These are phyloP conservation scores for Alternaria brassicae DNA, from an alignment of 2,329 filamentous ascomycete genomes.

Conservation along the genomic window DNA sequence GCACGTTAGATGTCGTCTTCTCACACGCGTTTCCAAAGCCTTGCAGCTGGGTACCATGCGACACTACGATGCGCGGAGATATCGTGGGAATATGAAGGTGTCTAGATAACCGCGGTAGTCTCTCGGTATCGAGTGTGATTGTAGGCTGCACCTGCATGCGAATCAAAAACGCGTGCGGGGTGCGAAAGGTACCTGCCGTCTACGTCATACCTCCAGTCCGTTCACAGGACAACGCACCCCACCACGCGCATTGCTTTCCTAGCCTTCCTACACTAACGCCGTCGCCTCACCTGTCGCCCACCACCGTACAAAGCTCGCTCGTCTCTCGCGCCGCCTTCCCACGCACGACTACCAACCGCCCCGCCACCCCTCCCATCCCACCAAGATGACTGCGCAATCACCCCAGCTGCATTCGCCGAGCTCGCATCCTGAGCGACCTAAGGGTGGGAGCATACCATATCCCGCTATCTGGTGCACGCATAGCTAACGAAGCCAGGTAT, in stretches of 20 bases:
- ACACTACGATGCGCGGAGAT: neutral
- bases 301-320: neutral
- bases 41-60: neutral
- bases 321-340: neutral
- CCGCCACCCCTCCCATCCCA: conserved; percentile 14
- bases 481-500: conserved; percentile 70
- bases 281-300: conserved; percentile 3
- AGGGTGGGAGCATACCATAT: conserved; percentile 39
- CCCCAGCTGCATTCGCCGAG: conserved; percentile 45
- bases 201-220: conserved; percentile 12
- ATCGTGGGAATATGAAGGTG: neutral
- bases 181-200: conserved; percentile 9
- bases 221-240: conserved; percentile 17
- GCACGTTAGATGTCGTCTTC: neutral
- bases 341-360: conserved; percentile 11
- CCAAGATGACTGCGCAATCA: conserved; percentile 43
- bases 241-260: conserved; percentile 11
- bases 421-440: conserved; percentile 54
- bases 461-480: conserved; percentile 6
- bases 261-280: conserved; percentile 9
- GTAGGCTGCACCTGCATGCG: conserved; percentile 9
- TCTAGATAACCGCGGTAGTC: conserved; percentile 9
- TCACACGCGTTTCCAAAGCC: neutral
- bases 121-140: neutral
- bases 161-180: conserved; percentile 10